These are phyloP conservation scores for Teratosphaeria epicoccoides DNA, from an alignment of 2,329 filamentous ascomycete genomes.

Conservation along the genomic window DNA sequence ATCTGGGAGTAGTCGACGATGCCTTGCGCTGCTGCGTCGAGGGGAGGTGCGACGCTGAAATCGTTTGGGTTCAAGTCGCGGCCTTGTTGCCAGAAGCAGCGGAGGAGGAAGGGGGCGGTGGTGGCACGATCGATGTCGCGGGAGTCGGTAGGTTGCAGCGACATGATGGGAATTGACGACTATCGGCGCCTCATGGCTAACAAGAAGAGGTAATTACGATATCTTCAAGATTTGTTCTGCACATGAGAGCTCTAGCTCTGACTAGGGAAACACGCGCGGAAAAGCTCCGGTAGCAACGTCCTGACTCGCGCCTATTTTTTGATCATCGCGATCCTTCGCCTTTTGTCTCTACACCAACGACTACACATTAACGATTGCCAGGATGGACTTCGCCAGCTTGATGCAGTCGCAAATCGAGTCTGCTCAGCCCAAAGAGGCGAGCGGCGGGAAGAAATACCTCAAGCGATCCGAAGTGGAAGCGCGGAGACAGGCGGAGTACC, in stretches of 20 bases:
- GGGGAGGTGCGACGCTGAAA: slow-evolving; percentile 45
- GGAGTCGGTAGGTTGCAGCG: slow-evolving; percentile 25
- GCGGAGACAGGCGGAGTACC: slow-evolving; percentile 67
- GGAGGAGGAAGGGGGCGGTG: slow-evolving; percentile 72
- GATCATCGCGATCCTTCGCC: background rate
- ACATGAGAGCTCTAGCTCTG: background rate
- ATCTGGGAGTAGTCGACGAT: slow-evolving; percentile 36
- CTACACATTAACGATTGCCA: background rate
- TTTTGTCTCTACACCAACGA: background rate
- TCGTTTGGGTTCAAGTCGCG: slow-evolving; percentile 67
- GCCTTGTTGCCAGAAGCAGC: slow-evolving; percentile 69
- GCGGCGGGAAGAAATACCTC: slow-evolving; percentile 57
- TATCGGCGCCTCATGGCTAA: no score
- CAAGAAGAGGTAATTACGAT: no score
- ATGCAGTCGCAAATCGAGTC: slow-evolving; percentile 81
- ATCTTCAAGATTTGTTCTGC: background rate
- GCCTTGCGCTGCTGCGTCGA: slow-evolving; percentile 15
- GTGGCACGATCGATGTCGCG: slow-evolving; percentile 54
- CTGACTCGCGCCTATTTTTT: background rate
- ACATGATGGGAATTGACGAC: slow-evolving; percentile 19
- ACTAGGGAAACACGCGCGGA: background rate
- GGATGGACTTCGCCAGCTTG: slow-evolving; percentile 89
- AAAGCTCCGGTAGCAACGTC: background rate
- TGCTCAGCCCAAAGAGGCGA: slow-evolving; percentile 40
- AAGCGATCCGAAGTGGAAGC: slow-evolving; percentile 81